Evolutionary conservation across 2,329 filamentous ascomycete genomes (phyloP).

Genomic region (Penicillium aurantiogriseum): DNA sequence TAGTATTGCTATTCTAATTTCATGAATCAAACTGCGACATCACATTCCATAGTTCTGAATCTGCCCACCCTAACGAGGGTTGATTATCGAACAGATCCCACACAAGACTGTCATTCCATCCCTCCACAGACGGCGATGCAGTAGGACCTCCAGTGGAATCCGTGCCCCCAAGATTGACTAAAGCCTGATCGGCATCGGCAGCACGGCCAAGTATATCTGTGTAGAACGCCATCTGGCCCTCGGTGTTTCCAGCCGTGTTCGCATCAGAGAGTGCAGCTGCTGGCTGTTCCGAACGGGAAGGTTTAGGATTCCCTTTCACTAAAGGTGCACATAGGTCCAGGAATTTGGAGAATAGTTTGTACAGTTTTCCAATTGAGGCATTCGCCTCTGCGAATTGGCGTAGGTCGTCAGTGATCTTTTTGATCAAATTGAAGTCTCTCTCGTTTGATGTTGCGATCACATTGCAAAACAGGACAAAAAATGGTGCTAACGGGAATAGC

Average conservation of each 20-base stretch:
- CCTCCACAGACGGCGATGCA: slow-evolving; percentile 12
- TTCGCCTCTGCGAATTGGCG: slow-evolving; percentile 23
- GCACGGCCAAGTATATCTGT: slow-evolving; percentile 7
- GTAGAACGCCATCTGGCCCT: not conserved
- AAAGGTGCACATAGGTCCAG: slow-evolving; percentile 22
- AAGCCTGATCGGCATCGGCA: not conserved
- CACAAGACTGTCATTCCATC: slow-evolving; percentile 26
- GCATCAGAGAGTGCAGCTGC: not conserved
- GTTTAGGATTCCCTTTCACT: slow-evolving; percentile 8
- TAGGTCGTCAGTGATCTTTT: slow-evolving; percentile 23
- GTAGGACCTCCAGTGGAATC: not conserved
- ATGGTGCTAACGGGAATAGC: slow-evolving; percentile 20
- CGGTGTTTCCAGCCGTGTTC: not conserved
- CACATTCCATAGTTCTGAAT: slow-evolving; percentile 23
- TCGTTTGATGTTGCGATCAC: slow-evolving; percentile 25
- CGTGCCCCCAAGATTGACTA: slow-evolving; percentile 2
- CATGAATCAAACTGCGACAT: slow-evolving; percentile 16
- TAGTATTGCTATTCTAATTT: not conserved
- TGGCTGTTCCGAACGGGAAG: not conserved
- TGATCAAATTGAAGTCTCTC: slow-evolving; percentile 24
- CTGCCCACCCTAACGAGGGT: slow-evolving; percentile 25
- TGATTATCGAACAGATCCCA: slow-evolving; percentile 28
- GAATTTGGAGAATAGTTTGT: slow-evolving; percentile 24
- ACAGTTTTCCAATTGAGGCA: slow-evolving; percentile 22
- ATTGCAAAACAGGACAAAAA: slow-evolving; percentile 26